Percentiles rank a stretch among this genome's conserved stretches.
Conservation (phyloP, 208 protist species). For the Herpetomonas muscarum region DNA sequence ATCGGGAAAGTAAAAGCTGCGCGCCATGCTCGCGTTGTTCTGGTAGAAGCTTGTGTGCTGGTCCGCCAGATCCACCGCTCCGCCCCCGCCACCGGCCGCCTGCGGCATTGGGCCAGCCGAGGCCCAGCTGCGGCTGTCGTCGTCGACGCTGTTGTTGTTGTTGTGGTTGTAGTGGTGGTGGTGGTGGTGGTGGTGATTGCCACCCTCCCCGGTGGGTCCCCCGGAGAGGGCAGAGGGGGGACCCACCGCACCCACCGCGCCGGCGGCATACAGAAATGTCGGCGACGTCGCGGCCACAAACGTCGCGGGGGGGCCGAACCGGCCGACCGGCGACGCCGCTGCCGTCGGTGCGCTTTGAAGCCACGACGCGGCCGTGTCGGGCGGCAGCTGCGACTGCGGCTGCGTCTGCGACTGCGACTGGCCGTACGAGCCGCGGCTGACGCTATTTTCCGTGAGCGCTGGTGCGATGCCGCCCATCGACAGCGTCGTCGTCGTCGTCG, state of each 20-base stretch:
- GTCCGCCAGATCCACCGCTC: neutral
- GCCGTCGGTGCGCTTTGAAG: too few relatives aligned
- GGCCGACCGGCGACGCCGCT: too few relatives aligned
- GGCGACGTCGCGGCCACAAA: neutral
- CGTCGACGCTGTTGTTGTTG: constrained; percentile 4
- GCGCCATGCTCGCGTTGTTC: constrained; percentile 20
- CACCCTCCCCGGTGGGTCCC: neutral
- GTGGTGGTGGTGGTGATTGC: neutral
- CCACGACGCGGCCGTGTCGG: neutral
- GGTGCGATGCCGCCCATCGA: too few relatives aligned
- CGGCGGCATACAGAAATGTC: too few relatives aligned
- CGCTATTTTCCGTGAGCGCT: neutral
- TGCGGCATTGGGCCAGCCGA: neutral
- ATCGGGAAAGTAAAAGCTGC: constrained; percentile 34
- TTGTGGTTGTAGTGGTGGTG: neutral
- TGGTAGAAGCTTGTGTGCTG: constrained; percentile 29
- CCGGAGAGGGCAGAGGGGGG: neutral
- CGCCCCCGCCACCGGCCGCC: neutral
- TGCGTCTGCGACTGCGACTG: neutral
- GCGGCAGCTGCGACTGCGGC: neutral
- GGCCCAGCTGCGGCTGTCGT: constrained; percentile 1
- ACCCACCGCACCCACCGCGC: too few relatives aligned
- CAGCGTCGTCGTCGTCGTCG: too few relatives aligned
- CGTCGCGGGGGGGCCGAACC: too few relatives aligned
- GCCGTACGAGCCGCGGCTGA: neutral